These are phyloP conservation scores for Thielaviopsis ethacetica DNA, from an alignment of 2,329 filamentous ascomycete species.

Conservation along the genomic window DNA sequence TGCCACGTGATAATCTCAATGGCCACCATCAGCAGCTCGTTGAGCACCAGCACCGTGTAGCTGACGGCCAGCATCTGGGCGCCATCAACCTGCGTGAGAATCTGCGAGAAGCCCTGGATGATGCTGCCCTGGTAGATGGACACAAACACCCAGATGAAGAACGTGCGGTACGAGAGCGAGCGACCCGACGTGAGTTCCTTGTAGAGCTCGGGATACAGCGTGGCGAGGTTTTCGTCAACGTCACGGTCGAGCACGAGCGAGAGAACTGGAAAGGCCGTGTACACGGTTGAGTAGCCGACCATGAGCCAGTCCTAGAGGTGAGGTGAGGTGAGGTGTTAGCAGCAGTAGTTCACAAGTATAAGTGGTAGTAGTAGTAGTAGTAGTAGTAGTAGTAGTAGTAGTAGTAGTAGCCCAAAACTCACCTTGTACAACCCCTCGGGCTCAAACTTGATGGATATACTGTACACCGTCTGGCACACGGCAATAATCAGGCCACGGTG, in stretches of 20 bases:
- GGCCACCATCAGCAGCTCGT: conserved; percentile 94
- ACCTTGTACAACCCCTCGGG: conserved; percentile 82
- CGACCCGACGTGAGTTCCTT: conserved; percentile 87
- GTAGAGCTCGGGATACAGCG: conserved; percentile 92
- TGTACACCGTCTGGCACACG: conserved; percentile 95
- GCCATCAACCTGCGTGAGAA: conserved; percentile 64
- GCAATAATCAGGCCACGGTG: conserved; percentile 90
- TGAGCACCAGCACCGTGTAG: conserved; percentile 82
- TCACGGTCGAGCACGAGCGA: conserved; percentile 89
- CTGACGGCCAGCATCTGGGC: conserved; percentile 72
- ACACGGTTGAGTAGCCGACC: conserved; percentile 90
- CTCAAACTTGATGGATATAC: conserved; percentile 80
- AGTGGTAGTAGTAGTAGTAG: too few species aligned
- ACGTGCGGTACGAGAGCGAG: conserved; percentile 78
- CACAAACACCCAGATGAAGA: conserved; percentile 92
- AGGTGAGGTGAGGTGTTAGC: conserved; percentile 14
- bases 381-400: too few species aligned
- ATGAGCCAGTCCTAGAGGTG: conserved; percentile 65
- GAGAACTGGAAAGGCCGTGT: conserved; percentile 86
- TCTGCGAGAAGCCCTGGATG: conserved; percentile 85
- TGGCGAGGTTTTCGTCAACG: conserved; percentile 84
- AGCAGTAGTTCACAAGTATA: too few species aligned
- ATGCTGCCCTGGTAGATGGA: conserved; percentile 90
- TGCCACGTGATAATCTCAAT: conserved; percentile 97
- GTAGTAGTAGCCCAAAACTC: conserved; percentile 14